Percentiles rank a stretch among this genome's conserved stretches.
Evolutionary conservation across 352 stramenopile genomes (phyloP).

Genomic region (Phytophthora megakarya): DNA sequence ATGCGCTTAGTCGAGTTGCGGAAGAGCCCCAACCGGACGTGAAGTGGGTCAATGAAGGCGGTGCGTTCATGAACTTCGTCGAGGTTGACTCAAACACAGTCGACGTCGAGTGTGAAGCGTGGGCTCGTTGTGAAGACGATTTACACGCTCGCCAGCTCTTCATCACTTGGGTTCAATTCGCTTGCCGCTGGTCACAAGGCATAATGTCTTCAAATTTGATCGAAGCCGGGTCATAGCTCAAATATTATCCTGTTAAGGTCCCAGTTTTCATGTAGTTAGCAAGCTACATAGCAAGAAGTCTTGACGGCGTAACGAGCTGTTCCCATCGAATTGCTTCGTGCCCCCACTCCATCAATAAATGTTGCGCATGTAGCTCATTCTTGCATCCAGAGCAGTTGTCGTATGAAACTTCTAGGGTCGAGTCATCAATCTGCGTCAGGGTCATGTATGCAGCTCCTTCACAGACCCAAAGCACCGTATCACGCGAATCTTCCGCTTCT

Average conservation of each 20-base stretch:
- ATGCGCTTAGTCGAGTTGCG: slow-evolving; percentile 17
- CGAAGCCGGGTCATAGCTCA: not conserved
- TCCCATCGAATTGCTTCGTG: slow-evolving; percentile 58
- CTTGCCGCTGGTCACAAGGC: not conserved
- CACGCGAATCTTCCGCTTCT: slow-evolving; percentile 22
- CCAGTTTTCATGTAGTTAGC: not conserved
- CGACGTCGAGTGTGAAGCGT: slow-evolving; percentile 30
- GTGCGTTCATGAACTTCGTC: slow-evolving; percentile 19
- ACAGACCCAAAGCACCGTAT: slow-evolving; percentile 29
- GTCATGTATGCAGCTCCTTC: slow-evolving; percentile 36
- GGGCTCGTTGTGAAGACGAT: slow-evolving; percentile 26
- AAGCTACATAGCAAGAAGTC: not conserved
- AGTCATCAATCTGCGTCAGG: slow-evolving; percentile 31
- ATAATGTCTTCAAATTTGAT: not conserved
- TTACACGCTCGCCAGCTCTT: slow-evolving; percentile 44
- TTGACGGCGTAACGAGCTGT: slow-evolving; percentile 49
- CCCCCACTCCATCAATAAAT: slow-evolving; percentile 51
- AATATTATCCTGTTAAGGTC: too few relatives aligned
- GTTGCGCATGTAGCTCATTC: slow-evolving; percentile 47
- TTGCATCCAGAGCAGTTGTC: slow-evolving; percentile 36
- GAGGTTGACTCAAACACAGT: slow-evolving; percentile 23
- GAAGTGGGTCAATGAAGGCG: slow-evolving; percentile 32
- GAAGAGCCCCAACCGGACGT: slow-evolving; percentile 17
- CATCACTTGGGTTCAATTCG: slow-evolving; percentile 34
- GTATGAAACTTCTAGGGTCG: slow-evolving; percentile 34